A percentile compares a stretch with the other conserved stretches of the same genome.
Conservation (phyloP, 768 basidiomycete genomes). For the Imleria badia region DNA sequence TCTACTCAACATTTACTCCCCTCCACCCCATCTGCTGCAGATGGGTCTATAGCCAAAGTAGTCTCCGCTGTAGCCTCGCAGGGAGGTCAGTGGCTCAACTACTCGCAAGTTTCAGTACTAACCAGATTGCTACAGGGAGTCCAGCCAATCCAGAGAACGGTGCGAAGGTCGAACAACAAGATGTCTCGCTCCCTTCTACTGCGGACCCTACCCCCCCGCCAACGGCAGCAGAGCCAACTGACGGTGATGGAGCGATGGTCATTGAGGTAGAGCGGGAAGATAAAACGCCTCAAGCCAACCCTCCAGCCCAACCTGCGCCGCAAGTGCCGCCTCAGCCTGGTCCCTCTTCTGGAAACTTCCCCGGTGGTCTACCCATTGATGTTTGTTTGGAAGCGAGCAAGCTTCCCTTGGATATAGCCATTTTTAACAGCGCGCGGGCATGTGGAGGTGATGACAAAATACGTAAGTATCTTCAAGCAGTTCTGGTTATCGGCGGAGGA, state of each 20-base stretch:
- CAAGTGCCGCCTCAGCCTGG: slow-evolving; percentile 16
- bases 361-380: slow-evolving; percentile 61
- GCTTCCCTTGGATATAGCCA: slow-evolving; percentile 87
- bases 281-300: slow-evolving; percentile 31
- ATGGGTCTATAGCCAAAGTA: slow-evolving; percentile 25
- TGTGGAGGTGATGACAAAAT: slow-evolving; percentile 88
- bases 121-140: slow-evolving; percentile 17
- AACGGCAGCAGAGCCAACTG: slow-evolving; percentile 15
- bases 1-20: slow-evolving; percentile 80
- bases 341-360: slow-evolving; percentile 33
- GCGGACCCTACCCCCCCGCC: slow-evolving; percentile 34
- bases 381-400: slow-evolving; percentile 84
- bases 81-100: slow-evolving; percentile 20
- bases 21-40: slow-evolving; percentile 33
- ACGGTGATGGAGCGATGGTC: slow-evolving; percentile 39
- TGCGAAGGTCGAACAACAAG: slow-evolving; percentile 36
- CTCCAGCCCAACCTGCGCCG: slow-evolving; percentile 23
- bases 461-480: slow-evolving; percentile 83
- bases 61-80: slow-evolving; percentile 25
- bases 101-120: neutral
- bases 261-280: slow-evolving; percentile 48
- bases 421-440: slow-evolving; percentile 88
- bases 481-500: slow-evolving; percentile 85
- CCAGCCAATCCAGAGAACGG: slow-evolving; percentile 25
- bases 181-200: slow-evolving; percentile 32